These are phyloP conservation scores for Annulohypoxylon bovei DNA, from an alignment of 495 filamentous ascomycete species.

Conservation along the genomic window DNA sequence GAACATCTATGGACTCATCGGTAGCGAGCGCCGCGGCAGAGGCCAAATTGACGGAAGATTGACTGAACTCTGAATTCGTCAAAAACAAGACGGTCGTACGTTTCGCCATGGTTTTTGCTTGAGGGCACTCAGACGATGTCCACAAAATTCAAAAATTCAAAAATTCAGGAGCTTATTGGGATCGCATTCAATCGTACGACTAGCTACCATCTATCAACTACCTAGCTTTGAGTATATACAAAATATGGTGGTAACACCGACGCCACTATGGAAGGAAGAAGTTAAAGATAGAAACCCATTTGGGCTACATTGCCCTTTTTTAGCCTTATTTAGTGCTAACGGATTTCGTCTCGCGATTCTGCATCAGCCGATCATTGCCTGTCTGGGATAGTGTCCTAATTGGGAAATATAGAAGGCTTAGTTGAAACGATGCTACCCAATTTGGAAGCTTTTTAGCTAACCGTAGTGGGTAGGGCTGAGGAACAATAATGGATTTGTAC, in stretches of 20 bases:
- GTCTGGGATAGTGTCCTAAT: not conserved
- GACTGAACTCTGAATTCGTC: conserved; percentile 5
- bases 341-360: not conserved
- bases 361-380: not conserved
- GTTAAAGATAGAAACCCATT: conserved; percentile 1
- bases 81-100: conserved; percentile 1
- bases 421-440: not conserved
- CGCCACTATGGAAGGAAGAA: not conserved
- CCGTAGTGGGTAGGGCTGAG: not conserved
- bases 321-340: not conserved
- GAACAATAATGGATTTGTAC: not conserved
- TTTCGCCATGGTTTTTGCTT: not conserved
- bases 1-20: not conserved
- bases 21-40: not conserved
- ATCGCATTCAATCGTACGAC: conserved; percentile 11
- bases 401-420: conserved; percentile 3
- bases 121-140: conserved; percentile 3
- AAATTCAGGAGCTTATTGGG: conserved; percentile 1
- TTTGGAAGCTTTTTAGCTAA: conserved; percentile 1
- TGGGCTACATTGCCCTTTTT: not conserved
- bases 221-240: conserved; percentile 12
- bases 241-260: not conserved
- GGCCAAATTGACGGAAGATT: not conserved
- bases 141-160: not conserved
- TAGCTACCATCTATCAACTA: conserved; percentile 3